Conservation (phyloP, 306 rosid species). For the Castanea sativa region DNA sequence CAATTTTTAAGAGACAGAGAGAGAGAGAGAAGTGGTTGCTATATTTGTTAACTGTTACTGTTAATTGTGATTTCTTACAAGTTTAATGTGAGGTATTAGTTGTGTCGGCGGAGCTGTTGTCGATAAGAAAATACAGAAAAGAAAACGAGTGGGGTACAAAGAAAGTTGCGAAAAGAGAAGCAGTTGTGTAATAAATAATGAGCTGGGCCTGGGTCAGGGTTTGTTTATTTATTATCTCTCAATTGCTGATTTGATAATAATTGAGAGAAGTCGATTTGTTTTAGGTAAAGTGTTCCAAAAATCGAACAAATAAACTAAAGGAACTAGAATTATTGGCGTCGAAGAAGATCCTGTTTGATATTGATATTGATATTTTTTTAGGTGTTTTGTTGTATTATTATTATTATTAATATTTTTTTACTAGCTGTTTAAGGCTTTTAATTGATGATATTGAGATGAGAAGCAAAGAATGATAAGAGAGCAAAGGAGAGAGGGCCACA, state of each 20-base stretch:
- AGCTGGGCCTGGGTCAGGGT: background rate
- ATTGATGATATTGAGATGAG: background rate
- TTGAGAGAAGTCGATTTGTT: background rate
- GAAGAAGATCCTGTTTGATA: background rate
- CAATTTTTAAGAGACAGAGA: background rate
- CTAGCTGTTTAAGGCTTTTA: background rate
- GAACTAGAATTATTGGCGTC: background rate
- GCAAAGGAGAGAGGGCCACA: background rate
- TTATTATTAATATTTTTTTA: background rate
- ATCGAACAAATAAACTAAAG: background rate
- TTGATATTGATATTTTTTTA: background rate
- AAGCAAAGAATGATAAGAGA: constrained; percentile 18
- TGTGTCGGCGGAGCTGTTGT: constrained; percentile 16
- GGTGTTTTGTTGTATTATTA: background rate
- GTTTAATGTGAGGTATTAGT: background rate
- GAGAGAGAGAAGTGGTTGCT: background rate
- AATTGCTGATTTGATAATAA: background rate
- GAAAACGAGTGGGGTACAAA: background rate
- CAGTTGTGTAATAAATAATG: background rate
- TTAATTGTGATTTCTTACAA: background rate
- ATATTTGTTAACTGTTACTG: background rate
- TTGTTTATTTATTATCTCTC: background rate
- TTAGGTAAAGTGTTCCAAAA: background rate
- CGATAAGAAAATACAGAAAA: background rate
- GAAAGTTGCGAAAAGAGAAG: background rate